Conservation (phyloP, 2,329 filamentous ascomycete genomes). For the Ceratocystis ficicola region DNA sequence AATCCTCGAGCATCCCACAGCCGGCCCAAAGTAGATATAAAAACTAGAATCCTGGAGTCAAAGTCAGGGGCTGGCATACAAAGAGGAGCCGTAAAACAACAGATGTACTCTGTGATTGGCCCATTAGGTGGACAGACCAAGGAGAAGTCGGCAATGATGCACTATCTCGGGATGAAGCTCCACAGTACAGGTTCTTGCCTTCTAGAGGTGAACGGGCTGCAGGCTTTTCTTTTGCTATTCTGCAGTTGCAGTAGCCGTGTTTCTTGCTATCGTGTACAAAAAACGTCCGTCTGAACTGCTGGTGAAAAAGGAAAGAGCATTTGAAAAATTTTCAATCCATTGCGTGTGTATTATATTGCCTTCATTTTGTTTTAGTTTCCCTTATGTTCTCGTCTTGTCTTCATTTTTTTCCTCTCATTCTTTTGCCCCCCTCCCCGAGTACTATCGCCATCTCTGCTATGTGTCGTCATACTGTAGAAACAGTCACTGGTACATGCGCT, state of each 20-base stretch:
- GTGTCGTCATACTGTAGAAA: background rate
- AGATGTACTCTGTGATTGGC: background rate
- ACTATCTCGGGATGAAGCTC: conserved; percentile 2
- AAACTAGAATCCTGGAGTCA: background rate
- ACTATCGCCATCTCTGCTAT: background rate
- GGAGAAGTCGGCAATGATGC: conserved; percentile 5
- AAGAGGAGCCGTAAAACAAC: background rate
- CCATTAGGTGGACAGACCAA: background rate
- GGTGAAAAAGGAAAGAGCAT: background rate
- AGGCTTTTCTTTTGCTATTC: background rate
- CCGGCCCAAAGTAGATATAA: conserved; percentile 6
- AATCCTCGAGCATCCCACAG: background rate
- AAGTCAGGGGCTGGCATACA: conserved; percentile 14
- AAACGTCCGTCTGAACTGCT: no score
- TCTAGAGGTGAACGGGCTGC: background rate
- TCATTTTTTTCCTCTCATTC: background rate
- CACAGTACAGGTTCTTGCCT: background rate
- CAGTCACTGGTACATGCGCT: background rate
- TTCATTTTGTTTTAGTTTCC: background rate
- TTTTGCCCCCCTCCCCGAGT: background rate
- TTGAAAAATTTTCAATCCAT: conserved; percentile 1
- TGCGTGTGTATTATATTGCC: background rate
- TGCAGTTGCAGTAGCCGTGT: background rate
- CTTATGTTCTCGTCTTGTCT: background rate
- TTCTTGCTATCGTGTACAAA: no score